Conservation (phyloP, 208 protist genomes). For the Acanthamoeba royreba region DNA sequence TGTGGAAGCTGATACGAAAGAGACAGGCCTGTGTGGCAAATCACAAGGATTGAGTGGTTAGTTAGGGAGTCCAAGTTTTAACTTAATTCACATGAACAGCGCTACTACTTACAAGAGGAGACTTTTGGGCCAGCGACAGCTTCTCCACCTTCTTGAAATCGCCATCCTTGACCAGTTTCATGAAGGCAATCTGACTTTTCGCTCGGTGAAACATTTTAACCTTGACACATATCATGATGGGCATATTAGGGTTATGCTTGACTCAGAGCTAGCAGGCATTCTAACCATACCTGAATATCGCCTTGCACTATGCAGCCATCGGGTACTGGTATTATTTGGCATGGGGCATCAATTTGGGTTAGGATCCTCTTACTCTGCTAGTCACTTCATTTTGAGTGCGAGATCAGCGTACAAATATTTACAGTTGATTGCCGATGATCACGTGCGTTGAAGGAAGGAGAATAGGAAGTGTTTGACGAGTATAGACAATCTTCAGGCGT, state of each 20-base stretch:
- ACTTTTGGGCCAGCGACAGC: background rate
- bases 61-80: background rate
- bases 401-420: background rate
- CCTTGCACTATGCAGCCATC: background rate
- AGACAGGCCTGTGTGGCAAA: background rate
- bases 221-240: background rate
- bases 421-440: background rate
- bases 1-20: background rate
- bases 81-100: background rate
- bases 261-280: no score
- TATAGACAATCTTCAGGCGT: background rate
- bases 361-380: no score
- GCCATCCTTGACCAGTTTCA: background rate
- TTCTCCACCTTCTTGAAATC: conserved; percentile 39
- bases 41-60: background rate
- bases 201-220: conserved; percentile 5
- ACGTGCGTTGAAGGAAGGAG: background rate
- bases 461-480: background rate
- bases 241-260: no score
- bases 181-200: background rate
- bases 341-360: background rate
- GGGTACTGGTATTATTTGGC: background rate
- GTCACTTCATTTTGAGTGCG: no score
- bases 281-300: background rate
- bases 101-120: background rate